Percentiles rank a stretch among this genome's conserved stretches.
These are phyloP conservation scores for Wickerhamomyces mucosus DNA, from an alignment of 805 yeast species.

Conservation along the genomic window DNA sequence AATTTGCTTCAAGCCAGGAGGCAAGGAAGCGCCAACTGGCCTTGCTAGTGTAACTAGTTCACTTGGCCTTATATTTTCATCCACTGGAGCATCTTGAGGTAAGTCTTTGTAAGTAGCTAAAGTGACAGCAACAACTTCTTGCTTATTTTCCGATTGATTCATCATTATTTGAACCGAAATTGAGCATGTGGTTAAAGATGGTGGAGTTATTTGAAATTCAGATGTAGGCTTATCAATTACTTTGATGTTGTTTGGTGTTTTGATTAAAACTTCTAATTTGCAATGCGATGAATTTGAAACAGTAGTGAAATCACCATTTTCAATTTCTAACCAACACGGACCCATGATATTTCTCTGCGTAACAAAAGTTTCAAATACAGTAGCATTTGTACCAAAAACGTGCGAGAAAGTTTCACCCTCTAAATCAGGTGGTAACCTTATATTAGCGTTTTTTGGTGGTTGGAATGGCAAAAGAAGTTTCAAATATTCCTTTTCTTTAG, in stretches of 20 bases:
- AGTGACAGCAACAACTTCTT: slow-evolving; percentile 81
- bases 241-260: slow-evolving; percentile 35
- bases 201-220: slow-evolving; percentile 33
- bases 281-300: slow-evolving; percentile 69
- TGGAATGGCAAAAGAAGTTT: slow-evolving; percentile 69
- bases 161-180: slow-evolving; percentile 73
- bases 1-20: slow-evolving; percentile 62
- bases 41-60: slow-evolving; percentile 66
- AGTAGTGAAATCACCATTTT: slow-evolving; percentile 48
- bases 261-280: slow-evolving; percentile 59
- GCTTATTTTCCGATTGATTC: slow-evolving; percentile 65
- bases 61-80: slow-evolving; percentile 50
- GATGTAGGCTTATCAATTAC: slow-evolving; percentile 35
- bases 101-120: slow-evolving; percentile 60
- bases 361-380: slow-evolving; percentile 78
- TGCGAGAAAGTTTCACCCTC: slow-evolving; percentile 69
- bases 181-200: slow-evolving; percentile 66
- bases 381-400: slow-evolving; percentile 71
- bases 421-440: slow-evolving; percentile 48
- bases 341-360: slow-evolving; percentile 84
- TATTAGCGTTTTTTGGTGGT: slow-evolving; percentile 43
- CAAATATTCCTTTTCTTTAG: slow-evolving; percentile 70
- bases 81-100: slow-evolving; percentile 68
- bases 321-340: slow-evolving; percentile 89
- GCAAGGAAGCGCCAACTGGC: slow-evolving; percentile 64